Evolutionary conservation across 2,329 filamentous ascomycete genomes (phyloP), one percentile per base, ranked within the genome.

Genomic region (Tolypocladium ophioglossoides): DNA sequence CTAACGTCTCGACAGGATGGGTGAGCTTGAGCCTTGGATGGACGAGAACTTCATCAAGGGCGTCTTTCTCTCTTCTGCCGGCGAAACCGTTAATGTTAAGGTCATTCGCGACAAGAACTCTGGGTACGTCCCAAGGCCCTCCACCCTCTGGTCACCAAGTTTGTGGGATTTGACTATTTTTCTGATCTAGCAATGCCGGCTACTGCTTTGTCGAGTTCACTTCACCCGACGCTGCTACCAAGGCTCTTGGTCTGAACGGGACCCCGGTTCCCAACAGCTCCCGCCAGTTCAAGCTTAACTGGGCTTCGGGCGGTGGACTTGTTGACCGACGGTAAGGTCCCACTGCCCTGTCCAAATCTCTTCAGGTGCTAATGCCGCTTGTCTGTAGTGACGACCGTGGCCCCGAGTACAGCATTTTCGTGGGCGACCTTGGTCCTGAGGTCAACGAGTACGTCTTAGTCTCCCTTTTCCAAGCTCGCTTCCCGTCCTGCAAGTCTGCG

Each of bases 21-120:
- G 94, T 63, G 94, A 99, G 72, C 86, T 99, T 59, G 92, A 97
- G 73, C 89, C 91, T 32, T 99, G 94, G 94, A 97, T 99, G 75
- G 94, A 99, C 65, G 94, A 99, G 77, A 95, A 92, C 74, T 99
- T 97, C 72, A 89, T 99, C 68, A 91, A 95, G 74, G 94, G 88
- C 63, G 84, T 97, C 48, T 97, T 90, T 81, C 68, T 77, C 59
- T 95, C 90, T 66, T 85, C 91, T 64, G 88, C 96, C 76, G 91
- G 88, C 62, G 94, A 97, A 74, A 85, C 85, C 59, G 94, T 99
- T 65, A 96, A 96, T 65, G 94, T 99, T 64, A 99, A 99, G 83
- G 96, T 99, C 81, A 99, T 99, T 66, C 89, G 94, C 61, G 94
- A 99, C 77, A 96, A 96, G 74, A 96, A 96, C 73, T 96, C 92